Evolutionary conservation across 2,329 filamentous ascomycete genomes (phyloP).

Genomic region (Neonectria coccinea): DNA sequence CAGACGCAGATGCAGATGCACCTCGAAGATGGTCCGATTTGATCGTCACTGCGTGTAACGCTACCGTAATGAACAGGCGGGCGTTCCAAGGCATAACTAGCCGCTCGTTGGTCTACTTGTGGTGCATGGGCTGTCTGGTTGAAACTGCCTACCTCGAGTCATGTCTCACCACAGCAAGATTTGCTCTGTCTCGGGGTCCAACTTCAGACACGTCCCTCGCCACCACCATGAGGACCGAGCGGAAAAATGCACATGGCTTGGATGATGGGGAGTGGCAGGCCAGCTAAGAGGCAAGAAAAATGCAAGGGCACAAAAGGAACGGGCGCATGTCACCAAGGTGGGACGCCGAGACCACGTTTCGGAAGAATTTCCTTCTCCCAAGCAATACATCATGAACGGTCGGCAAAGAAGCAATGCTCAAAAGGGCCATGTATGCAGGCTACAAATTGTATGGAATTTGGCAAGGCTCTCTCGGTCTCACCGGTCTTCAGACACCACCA

Average conservation of each 20-base stretch:
- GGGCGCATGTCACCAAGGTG: no score
- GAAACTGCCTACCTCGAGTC: neutral
- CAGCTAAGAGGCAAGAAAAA: neutral
- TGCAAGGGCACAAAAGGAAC: neutral
- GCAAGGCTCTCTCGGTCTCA: neutral
- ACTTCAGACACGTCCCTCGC: neutral
- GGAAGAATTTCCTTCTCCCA: conserved; percentile 3
- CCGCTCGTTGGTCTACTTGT: neutral
- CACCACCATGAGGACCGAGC: neutral
- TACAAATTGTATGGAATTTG: neutral
- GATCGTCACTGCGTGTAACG: neutral
- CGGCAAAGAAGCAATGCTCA: conserved; percentile 12
- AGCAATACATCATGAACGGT: neutral
- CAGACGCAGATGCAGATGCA: neutral
- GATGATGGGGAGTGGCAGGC: neutral
- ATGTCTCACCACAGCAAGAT: neutral
- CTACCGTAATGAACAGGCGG: conserved; percentile 2
- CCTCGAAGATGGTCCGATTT: neutral
- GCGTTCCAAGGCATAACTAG: neutral
- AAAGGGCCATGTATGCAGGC: neutral
- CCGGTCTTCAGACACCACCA: neutral
- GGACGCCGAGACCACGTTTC: neutral
- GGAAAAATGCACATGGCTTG: neutral
- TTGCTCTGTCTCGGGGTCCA: neutral
- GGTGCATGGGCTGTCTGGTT: neutral